phyloP scores from a whole-genome alignment of 495 filamentous ascomycete genomes.

The Echria macrotheca region DNA sequence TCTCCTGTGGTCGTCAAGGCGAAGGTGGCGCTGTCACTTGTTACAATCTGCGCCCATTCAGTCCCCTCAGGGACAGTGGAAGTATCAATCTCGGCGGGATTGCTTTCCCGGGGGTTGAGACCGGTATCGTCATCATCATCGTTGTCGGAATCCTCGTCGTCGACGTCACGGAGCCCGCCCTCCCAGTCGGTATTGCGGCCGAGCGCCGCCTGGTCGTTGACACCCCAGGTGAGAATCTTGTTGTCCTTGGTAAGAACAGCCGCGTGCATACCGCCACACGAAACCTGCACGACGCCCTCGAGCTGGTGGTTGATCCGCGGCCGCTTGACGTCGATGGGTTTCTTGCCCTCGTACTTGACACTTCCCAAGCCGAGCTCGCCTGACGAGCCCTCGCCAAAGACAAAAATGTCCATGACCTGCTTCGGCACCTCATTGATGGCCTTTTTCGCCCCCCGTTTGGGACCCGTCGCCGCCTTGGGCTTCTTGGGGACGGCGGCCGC shows the following conservation, averaged over 20 bases:
- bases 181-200: conserved; percentile 55
- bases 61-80: conserved; percentile 43
- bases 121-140: conserved; percentile 36
- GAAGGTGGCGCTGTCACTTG: conserved; percentile 58
- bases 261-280: conserved; percentile 61
- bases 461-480: conserved; percentile 4
- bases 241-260: conserved; percentile 59
- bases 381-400: conserved; percentile 50
- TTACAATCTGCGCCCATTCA: conserved; percentile 56
- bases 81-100: conserved; percentile 46
- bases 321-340: conserved; percentile 51
- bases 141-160: conserved; percentile 43
- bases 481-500: conserved; percentile 6
- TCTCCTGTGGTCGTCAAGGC: conserved; percentile 57
- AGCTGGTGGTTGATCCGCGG: conserved; percentile 50
- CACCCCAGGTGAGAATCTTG: conserved; percentile 64
- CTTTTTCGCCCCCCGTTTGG: conserved; percentile 16
- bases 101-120: conserved; percentile 59
- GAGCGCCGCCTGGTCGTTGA: conserved; percentile 62
- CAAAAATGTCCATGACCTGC: conserved; percentile 44
- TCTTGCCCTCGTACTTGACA: conserved; percentile 40
- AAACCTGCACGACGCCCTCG: conserved; percentile 55
- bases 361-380: conserved; percentile 52
- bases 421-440: conserved; percentile 39
- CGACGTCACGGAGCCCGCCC: conserved; percentile 57